These are phyloP conservation scores for Calonectria naviculata DNA, from an alignment of 2,329 filamentous ascomycete genomes.

Conservation along the genomic window DNA sequence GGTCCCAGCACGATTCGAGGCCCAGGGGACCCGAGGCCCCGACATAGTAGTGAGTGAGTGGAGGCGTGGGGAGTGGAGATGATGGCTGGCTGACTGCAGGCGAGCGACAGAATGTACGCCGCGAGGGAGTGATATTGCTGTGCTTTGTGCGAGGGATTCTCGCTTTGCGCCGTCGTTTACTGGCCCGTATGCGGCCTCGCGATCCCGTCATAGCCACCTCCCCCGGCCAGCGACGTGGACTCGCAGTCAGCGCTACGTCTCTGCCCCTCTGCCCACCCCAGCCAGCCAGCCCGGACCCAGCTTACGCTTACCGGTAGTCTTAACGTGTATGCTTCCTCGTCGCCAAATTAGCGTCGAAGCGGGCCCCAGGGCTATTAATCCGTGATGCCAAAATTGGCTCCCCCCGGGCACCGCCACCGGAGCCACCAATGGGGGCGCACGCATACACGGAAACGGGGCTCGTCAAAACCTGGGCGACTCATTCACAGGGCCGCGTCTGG, in stretches of 20 bases:
- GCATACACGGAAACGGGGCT: not conserved
- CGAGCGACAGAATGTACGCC: too few relatives aligned
- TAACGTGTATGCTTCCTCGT: slow-evolving; percentile 6
- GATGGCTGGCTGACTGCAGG: not conserved
- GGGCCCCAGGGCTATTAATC: not conserved
- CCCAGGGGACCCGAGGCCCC: not conserved
- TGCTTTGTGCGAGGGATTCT: not conserved
- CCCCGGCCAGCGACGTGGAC: not conserved
- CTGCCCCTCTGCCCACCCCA: not conserved
- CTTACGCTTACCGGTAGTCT: slow-evolving; percentile 10
- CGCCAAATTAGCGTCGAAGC: not conserved
- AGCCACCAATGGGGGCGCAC: not conserved
- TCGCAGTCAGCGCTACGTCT: not conserved
- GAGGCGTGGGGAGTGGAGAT: not conserved
- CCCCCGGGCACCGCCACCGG: not conserved
- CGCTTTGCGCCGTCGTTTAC: not conserved
- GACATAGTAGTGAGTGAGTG: not conserved
- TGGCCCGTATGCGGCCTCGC: not conserved
- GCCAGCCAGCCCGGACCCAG: not conserved
- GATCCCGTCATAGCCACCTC: not conserved
- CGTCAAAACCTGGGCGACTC: not conserved
- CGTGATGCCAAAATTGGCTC: not conserved
- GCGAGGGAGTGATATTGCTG: too few relatives aligned
- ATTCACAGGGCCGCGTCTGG: not conserved
- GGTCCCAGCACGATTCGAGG: slow-evolving; percentile 5